Evolutionary conservation across 495 filamentous ascomycete genomes (phyloP).

Genomic region (Bryoglossum gracile): DNA sequence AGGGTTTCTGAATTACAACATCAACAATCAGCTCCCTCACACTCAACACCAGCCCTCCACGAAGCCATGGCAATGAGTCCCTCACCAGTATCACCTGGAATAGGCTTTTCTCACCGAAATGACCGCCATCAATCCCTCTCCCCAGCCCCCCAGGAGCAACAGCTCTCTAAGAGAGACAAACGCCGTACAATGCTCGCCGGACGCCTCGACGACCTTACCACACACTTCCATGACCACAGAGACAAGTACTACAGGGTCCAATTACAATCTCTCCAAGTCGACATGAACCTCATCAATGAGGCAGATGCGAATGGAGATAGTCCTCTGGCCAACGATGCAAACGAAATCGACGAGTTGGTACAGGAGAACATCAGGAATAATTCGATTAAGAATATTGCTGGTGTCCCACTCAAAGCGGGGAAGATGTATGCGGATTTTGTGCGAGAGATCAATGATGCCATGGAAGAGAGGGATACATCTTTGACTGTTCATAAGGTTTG

Average conservation of each 20-base stretch:
- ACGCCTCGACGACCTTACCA: constrained; percentile 62
- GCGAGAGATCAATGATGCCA: constrained; percentile 72
- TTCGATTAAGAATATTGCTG: constrained; percentile 40
- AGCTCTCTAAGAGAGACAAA: constrained; percentile 82
- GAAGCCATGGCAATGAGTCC: no score
- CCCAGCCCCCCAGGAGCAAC: constrained; percentile 27
- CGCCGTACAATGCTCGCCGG: constrained; percentile 72
- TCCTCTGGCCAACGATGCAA: constrained; percentile 62
- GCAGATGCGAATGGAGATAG: constrained; percentile 70
- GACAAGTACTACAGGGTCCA: constrained; percentile 84
- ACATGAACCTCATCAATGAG: constrained; percentile 77
- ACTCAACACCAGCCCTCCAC: no score
- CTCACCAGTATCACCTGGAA: no score
- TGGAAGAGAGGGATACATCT: constrained; percentile 75
- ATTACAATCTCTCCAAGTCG: constrained; percentile 78
- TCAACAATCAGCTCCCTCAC: no score
- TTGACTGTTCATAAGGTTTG: constrained; percentile 70
- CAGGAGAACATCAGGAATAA: constrained; percentile 27
- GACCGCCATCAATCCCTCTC: no score
- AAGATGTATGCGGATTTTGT: constrained; percentile 75
- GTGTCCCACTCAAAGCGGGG: constrained; percentile 57
- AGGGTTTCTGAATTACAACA: no score
- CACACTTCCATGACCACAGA: constrained; percentile 69
- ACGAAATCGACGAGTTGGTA: constrained; percentile 58
- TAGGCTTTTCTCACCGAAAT: no score